Conservation (phyloP, 352 stramenopile species). For the Pythium dissimile region DNA sequence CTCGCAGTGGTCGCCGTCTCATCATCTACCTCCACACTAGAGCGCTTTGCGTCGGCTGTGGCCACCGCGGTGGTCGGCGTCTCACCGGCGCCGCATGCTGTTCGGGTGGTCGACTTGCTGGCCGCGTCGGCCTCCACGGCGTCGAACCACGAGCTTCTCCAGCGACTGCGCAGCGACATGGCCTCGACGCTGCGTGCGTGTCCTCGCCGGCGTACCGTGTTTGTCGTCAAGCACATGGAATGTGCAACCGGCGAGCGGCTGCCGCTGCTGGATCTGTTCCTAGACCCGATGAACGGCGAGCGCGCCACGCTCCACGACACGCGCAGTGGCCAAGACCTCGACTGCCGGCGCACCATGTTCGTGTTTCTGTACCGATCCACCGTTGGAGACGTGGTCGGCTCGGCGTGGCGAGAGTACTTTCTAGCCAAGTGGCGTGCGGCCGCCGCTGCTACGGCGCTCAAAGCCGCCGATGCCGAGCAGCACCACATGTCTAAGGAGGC, state of each 20-base stretch:
- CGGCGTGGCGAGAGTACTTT: slow-evolving; percentile 55
- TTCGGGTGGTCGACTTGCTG: slow-evolving; percentile 26
- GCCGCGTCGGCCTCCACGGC: slow-evolving; percentile 17
- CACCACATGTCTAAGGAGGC: slow-evolving; percentile 24
- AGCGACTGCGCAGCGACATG: slow-evolving; percentile 38
- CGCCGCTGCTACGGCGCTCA: background rate
- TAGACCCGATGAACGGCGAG: slow-evolving; percentile 66
- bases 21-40: slow-evolving; percentile 33
- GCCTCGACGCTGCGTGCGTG: slow-evolving; percentile 32
- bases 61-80: slow-evolving; percentile 25
- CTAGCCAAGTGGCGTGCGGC: slow-evolving; percentile 39
- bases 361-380: slow-evolving; percentile 49
- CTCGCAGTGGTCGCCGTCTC: slow-evolving; percentile 56
- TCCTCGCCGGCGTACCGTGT: slow-evolving; percentile 44
- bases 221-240: slow-evolving; percentile 52
- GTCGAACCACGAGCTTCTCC: slow-evolving; percentile 49
- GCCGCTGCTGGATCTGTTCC: slow-evolving; percentile 59
- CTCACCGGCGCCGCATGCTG: background rate
- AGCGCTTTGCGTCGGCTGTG: slow-evolving; percentile 30
- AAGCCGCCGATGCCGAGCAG: background rate
- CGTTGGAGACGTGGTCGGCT: background rate
- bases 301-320: slow-evolving; percentile 55
- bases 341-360: slow-evolving; percentile 53
- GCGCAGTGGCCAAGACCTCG: slow-evolving; percentile 23
- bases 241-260: slow-evolving; percentile 34